A percentile compares a stretch with the other conserved stretches of the same genome.
These are phyloP conservation scores for Metarhizium guizhouense DNA, from an alignment of 2,329 filamentous ascomycete species.

Conservation along the genomic window DNA sequence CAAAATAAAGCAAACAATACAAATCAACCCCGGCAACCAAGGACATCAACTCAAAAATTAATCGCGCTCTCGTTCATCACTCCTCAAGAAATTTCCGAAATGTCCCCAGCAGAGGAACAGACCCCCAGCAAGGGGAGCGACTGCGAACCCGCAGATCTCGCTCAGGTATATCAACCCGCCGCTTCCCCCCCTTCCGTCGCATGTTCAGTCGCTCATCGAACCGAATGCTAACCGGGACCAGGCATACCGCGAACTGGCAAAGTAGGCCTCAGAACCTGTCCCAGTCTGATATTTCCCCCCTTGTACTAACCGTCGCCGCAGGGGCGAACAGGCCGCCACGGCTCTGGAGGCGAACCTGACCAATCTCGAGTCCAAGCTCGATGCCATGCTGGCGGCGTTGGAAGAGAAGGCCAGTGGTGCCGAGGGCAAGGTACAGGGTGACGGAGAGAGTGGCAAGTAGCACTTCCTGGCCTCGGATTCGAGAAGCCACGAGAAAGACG, in stretches of 20 bases:
- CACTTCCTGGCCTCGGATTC: neutral
- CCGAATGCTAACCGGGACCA: neutral
- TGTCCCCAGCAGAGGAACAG: neutral
- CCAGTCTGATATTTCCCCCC: no score
- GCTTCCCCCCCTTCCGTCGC: constrained; percentile 1
- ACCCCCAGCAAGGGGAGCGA: neutral
- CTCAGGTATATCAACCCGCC: neutral
- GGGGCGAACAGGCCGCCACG: constrained; percentile 45
- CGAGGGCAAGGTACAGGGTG: neutral
- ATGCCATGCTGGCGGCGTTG: constrained; percentile 41
- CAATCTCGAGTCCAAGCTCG: constrained; percentile 45
- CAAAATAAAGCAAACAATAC: no score
- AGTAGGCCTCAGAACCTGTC: constrained; percentile 5
- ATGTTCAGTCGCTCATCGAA: neutral
- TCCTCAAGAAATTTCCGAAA: neutral
- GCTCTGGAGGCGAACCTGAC: constrained; percentile 44
- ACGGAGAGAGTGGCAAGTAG: neutral
- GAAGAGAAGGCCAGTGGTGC: constrained; percentile 18
- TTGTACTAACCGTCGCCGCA: constrained; percentile 13
- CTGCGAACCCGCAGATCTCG: neutral
- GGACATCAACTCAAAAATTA: no score
- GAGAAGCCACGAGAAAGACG: neutral
- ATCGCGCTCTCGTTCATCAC: no score
- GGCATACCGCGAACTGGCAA: constrained; percentile 12
- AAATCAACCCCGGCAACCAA: no score